Percentiles rank a stretch among this genome's conserved stretches.
Evolutionary conservation across 129 eudicot genomes (phyloP).

Genomic region (Saussurea involucrata): DNA sequence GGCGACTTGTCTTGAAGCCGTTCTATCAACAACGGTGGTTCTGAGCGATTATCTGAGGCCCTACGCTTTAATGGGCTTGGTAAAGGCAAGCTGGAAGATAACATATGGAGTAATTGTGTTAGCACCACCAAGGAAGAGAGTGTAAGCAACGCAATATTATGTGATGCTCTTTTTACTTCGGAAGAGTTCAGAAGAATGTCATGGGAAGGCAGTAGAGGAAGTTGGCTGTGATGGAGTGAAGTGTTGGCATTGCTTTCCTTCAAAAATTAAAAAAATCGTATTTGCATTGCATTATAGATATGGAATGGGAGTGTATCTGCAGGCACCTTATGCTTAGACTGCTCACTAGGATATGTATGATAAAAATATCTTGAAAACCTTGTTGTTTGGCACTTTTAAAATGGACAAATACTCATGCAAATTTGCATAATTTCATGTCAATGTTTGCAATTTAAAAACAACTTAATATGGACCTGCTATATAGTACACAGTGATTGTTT

Average conservation of each 20-base stretch:
- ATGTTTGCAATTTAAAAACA: no score
- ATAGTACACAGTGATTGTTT: no score
- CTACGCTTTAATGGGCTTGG: conserved; percentile 32
- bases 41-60: conserved; percentile 24
- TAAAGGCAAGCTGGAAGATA: conserved; percentile 27
- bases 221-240: conserved; percentile 18
- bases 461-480: no score
- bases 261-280: conserved; percentile 19
- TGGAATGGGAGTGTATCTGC: conserved; percentile 58
- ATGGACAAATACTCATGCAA: not conserved
- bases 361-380: not conserved
- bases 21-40: conserved; percentile 10
- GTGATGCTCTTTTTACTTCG: not conserved
- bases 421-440: no score
- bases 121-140: conserved; percentile 20
- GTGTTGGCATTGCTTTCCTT: conserved; percentile 51
- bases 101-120: conserved; percentile 34
- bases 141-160: not conserved
- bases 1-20: conserved; percentile 44
- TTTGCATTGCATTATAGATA: conserved; percentile 24
- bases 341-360: conserved; percentile 48
- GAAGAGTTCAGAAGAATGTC: not conserved
- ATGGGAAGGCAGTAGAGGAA: conserved; percentile 3
- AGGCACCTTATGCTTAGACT: conserved; percentile 37
- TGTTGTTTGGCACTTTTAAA: not conserved